A percentile compares a stretch with the other conserved stretches of the same genome.
phyloP scores from a whole-genome alignment of 495 filamentous ascomycete genomes.

The Penicillium taxi region DNA sequence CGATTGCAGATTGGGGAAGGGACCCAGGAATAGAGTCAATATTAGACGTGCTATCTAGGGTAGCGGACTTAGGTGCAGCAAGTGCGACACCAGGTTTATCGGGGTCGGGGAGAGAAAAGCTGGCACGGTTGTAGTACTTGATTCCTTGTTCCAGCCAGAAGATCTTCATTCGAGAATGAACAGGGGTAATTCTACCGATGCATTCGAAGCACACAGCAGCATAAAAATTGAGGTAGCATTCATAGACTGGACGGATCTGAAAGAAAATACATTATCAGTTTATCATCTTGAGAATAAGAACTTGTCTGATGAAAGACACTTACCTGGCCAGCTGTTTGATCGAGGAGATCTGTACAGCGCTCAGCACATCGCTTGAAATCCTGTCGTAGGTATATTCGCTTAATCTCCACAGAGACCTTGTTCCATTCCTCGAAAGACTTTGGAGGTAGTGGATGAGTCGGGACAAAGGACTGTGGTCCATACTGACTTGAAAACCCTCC shows the following conservation, averaged over 20 bases:
- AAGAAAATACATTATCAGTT: constrained; percentile 1
- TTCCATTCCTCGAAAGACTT: constrained; percentile 28
- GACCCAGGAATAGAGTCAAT: too few species aligned
- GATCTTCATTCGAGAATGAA: constrained; percentile 35
- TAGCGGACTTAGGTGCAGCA: too few species aligned
- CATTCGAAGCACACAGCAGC: constrained; percentile 38
- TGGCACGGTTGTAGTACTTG: constrained; percentile 22
- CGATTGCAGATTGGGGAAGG: too few species aligned
- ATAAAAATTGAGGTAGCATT: constrained; percentile 39
- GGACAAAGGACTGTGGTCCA: constrained; percentile 8
- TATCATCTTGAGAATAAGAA: too few species aligned
- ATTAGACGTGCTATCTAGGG: too few species aligned
- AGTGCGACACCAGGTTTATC: too few species aligned
- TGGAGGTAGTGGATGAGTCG: constrained; percentile 8
- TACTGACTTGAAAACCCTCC: constrained; percentile 15
- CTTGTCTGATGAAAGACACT: constrained; percentile 7
- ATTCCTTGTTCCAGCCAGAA: constrained; percentile 26
- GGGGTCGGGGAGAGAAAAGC: constrained; percentile 12
- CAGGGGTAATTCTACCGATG: constrained; percentile 33
- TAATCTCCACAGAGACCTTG: constrained; percentile 22
- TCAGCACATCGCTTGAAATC: constrained; percentile 42
- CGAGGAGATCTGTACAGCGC: constrained; percentile 26
- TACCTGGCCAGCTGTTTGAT: constrained; percentile 20
- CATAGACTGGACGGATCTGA: constrained; percentile 33
- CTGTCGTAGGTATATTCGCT: constrained; percentile 28